phyloP scores from a whole-genome alignment of 805 yeast genomes.

The Nadsonia fulvescens region DNA sequence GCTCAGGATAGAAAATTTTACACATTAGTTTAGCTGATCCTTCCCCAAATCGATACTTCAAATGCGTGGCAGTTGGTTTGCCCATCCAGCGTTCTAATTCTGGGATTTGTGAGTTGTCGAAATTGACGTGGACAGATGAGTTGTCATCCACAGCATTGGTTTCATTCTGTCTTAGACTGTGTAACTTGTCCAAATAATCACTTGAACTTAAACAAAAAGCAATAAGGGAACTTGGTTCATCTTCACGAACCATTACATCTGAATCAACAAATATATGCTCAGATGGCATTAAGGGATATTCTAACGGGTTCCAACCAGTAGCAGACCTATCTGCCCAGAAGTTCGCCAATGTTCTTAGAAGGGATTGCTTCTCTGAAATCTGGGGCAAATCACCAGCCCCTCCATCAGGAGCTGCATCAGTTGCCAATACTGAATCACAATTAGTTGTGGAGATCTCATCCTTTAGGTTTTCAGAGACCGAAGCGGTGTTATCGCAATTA shows the following conservation, averaged over 20 bases:
- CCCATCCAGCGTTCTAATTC: conserved; percentile 51
- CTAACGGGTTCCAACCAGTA: conserved; percentile 82
- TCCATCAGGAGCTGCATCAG: too few relatives aligned
- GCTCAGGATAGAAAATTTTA: conserved; percentile 88
- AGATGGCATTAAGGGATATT: conserved; percentile 57
- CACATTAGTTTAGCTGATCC: conserved; percentile 72
- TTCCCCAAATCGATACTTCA: conserved; percentile 82
- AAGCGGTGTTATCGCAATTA: too few relatives aligned
- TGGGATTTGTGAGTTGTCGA: conserved; percentile 8
- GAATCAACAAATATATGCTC: conserved; percentile 92
- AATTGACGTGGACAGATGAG: conserved; percentile 3
- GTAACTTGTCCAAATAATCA: conserved; percentile 58
- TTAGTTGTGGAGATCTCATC: too few relatives aligned
- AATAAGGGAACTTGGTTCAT: conserved; percentile 86
- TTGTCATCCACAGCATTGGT: conserved; percentile 2
- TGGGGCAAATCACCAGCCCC: conserved; percentile 5
- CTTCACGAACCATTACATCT: conserved; percentile 84
- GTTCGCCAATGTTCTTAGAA: conserved; percentile 67
- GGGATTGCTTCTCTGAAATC: conserved; percentile 49
- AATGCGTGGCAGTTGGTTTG: conserved; percentile 72
- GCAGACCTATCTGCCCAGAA: conserved; percentile 98
- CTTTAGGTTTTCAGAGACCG: too few relatives aligned
- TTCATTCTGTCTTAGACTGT: conserved; percentile 18
- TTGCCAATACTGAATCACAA: too few relatives aligned
- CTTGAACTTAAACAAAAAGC: conserved; percentile 80